phyloP scores from a whole-genome alignment of 2,329 filamentous ascomycete genomes.

The Didymella arachidicola region DNA sequence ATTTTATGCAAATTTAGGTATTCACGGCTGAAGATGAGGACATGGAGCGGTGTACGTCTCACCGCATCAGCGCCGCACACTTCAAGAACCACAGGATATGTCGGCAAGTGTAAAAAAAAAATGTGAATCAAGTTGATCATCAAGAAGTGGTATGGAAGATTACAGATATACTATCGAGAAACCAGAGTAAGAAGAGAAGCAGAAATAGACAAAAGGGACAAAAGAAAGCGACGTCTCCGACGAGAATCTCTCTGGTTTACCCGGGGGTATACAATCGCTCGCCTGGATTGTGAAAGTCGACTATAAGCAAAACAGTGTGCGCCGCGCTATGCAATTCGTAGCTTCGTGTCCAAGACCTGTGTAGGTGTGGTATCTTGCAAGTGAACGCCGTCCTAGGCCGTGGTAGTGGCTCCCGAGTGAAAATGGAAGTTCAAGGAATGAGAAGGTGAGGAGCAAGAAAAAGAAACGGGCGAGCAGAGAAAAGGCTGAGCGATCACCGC shows the following conservation, averaged over 20 bases:
- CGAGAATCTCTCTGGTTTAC: conserved; percentile 2
- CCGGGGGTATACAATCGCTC: conserved; percentile 5
- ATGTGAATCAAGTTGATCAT: background rate
- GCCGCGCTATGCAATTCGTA: conserved; percentile 22
- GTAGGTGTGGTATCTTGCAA: conserved; percentile 11
- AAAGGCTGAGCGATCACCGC: conserved; percentile 1
- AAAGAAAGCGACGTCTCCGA: background rate
- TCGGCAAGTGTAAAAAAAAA: background rate
- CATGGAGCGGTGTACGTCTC: background rate
- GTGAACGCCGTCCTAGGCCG: conserved; percentile 5
- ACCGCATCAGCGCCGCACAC: background rate
- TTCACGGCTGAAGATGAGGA: background rate
- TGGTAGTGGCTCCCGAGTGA: background rate
- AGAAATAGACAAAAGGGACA: background rate
- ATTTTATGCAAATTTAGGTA: background rate
- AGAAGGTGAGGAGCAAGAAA: background rate
- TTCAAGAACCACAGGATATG: background rate
- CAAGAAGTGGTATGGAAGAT: conserved; percentile 1
- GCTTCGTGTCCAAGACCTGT: conserved; percentile 11
- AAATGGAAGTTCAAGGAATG: background rate
- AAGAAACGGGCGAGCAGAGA: background rate
- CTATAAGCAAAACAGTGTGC: conserved; percentile 9
- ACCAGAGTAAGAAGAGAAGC: background rate
- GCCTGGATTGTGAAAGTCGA: background rate
- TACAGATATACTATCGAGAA: background rate